Evolutionary conservation across 805 yeast species (phyloP).

Genomic region (Grigorovia humatica): DNA sequence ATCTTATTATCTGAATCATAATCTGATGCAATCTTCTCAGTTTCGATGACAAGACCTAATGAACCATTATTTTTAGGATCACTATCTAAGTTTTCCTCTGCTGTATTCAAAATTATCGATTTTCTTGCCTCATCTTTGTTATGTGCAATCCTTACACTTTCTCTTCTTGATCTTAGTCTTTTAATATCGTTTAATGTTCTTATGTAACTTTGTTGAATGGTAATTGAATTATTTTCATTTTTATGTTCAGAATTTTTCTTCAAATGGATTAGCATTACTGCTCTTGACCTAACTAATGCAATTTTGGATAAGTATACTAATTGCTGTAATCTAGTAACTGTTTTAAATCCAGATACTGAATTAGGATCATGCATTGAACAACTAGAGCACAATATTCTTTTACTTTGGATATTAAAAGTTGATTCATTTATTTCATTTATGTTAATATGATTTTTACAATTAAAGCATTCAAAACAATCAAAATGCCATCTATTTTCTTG

Average conservation of each 20-base stretch:
- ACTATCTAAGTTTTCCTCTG: constrained; percentile 18
- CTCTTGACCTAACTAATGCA: constrained; percentile 65
- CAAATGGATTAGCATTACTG: constrained; percentile 41
- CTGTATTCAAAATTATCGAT: constrained; percentile 53
- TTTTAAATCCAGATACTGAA: constrained; percentile 43
- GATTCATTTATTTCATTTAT: constrained; percentile 36
- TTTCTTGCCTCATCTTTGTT: constrained; percentile 52
- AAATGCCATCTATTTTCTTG: constrained; percentile 71
- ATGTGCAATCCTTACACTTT: constrained; percentile 40
- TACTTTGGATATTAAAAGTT: constrained; percentile 32
- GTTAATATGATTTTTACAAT: constrained; percentile 39
- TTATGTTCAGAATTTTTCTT: constrained; percentile 5
- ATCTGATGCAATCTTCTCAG: constrained; percentile 17
- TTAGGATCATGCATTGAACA: constrained; percentile 48
- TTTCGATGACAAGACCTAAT: constrained; percentile 26
- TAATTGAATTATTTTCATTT: constrained; percentile 9
- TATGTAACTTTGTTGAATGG: constrained; percentile 45
- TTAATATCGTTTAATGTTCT: constrained; percentile 69
- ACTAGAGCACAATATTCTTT: constrained; percentile 44
- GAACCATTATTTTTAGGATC: constrained; percentile 3
- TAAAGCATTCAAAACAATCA: constrained; percentile 57
- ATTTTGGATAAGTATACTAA: constrained; percentile 68
- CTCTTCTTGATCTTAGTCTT: constrained; percentile 62
- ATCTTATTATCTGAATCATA: constrained; percentile 25
- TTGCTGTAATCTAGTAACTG: constrained; percentile 64